Evolutionary conservation across 306 rosid genomes (phyloP), one percentile per base, ranked within the genome.

Genomic region (Fagus crenata): DNA sequence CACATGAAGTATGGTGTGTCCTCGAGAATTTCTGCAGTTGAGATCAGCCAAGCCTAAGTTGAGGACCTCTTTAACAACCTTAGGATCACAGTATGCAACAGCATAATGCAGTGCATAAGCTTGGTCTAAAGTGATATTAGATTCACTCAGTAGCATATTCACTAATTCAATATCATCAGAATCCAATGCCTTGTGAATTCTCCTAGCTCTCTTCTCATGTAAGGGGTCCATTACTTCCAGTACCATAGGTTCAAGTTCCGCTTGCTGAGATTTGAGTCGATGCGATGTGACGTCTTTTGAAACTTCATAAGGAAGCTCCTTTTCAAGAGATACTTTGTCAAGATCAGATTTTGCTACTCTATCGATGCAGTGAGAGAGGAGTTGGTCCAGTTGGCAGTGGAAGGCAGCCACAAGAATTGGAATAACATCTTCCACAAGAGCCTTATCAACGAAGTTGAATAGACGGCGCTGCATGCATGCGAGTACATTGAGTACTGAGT

Each of bases 121-220:
- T 77, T 86, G 89, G 80, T 95, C 81, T 36, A 95, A 88, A 2
- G 93, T 89, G 79, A 89, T 79, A 49, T 63, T 74, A 65, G 97
- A 89, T 84, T 95, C 98, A 0, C 75, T 41, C 22, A 95, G 81
- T 73, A 95, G 92, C 72, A 89, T 92, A 71, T 76, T 80, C 67
- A 95, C 86, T 7, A 95, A 88, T 80, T 90, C 97, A 74, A 95
- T 89, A 77, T 95, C 98, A 76, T 95, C 98, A 69, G 89, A 87
- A 74, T 95, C 97, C 80, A 95, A 85, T 3, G 98, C 96, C 69
- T 81, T 86, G 77, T 78, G 97, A 84, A 95, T 90, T 59, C 71
- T 83, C 80, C 75, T 71, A 63, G 88, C 73, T 80, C 84, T 83
- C 88, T 84, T 95, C 11, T 88, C 90, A 60, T 74, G 81, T 35